Base-by-base conservation (phyloP, 1,139 yeast genomes). In the Insectozyma bohioensis region DNA sequence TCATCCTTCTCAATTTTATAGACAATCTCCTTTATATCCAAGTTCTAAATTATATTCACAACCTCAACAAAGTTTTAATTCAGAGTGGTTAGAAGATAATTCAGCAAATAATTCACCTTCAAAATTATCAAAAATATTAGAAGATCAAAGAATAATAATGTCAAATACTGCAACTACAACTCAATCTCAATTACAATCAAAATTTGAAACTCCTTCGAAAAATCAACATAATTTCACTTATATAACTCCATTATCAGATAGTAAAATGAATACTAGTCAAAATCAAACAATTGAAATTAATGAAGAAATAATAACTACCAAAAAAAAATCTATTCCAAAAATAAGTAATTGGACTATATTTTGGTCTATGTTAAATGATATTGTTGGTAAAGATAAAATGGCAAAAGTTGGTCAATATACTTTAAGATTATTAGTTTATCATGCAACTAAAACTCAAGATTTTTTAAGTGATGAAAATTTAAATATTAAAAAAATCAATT, bases 331-430 rank as follows among this genome's bases (percentile, higher is more conserved):
- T 6, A 11, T 26, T 3, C 29, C 32, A 2, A 24, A 24, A 12
- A 35, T 41, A 7, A 39, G 36, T 15, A 33, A 36, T 27, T 43
- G 49, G 52, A 80, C 75, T 31, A 59, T 80, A 4, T 61, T 79
- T 36, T 70, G 78, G 59, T 61, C 63, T 23, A 59, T 76, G 58
- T 55, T 80, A 37, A 73, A 71, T 40, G 70, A 72, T 36, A 55
- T 81, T 17, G 68, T 75, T 2, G 90, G 90, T 21, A 83, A 82
- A 52, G 92, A 83, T 49, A 80, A 81, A 48, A 40, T 80, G 44
- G 84, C 86, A 21, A 83, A 83, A 47, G 63, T 78, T 4, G 63
- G 78, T 18, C 84, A 79, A 47, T 82, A 81, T 47, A 52, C 72
- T 0, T 54, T 83, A 32, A 68, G 83, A 39, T 54, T 82, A 19